Conservation (phyloP, 371 early-diverging fungal genomes). For the Polyrhizophydium stewartii region DNA sequence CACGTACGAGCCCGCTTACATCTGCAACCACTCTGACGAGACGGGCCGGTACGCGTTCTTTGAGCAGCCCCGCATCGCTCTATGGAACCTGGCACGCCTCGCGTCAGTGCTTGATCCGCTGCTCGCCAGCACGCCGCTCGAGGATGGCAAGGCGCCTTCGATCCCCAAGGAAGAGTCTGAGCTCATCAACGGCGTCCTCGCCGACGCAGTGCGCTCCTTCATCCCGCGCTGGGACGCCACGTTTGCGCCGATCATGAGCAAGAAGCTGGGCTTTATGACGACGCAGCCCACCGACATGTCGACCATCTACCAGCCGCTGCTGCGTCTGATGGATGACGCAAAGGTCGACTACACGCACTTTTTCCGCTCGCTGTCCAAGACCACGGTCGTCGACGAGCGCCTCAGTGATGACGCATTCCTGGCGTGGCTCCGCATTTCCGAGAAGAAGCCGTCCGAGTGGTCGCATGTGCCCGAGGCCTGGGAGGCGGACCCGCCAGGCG, state of each 20-base stretch:
- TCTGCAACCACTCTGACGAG: conserved; percentile 72
- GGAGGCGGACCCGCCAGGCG: no score
- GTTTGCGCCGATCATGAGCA: neutral
- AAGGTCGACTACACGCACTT: conserved; percentile 69
- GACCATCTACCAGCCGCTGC: conserved; percentile 57
- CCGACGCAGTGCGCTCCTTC: neutral
- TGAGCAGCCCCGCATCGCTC: conserved; percentile 76
- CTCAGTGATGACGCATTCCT: no score
- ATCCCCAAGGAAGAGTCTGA: neutral
- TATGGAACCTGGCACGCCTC: conserved; percentile 73
- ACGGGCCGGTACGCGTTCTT: conserved; percentile 65
- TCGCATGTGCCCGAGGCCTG: no score
- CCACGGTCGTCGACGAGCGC: neutral
- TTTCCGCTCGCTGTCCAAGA: conserved; percentile 39
- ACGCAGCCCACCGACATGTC: conserved; percentile 44
- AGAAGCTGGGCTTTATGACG: conserved; percentile 42
- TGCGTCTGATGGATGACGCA: conserved; percentile 59
- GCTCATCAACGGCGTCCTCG: neutral
- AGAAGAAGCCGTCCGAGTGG: neutral
- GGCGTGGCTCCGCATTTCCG: neutral
- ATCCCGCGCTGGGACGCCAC: neutral
- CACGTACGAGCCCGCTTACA: conserved; percentile 67
- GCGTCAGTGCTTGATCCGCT: conserved; percentile 60
- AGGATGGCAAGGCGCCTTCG: neutral
- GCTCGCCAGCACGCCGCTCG: conserved; percentile 17